Percentiles rank a stretch among this genome's conserved stretches.
phyloP scores from a whole-genome alignment of 768 basidiomycete species.

The Trichaptum fuscoviolaceum region DNA sequence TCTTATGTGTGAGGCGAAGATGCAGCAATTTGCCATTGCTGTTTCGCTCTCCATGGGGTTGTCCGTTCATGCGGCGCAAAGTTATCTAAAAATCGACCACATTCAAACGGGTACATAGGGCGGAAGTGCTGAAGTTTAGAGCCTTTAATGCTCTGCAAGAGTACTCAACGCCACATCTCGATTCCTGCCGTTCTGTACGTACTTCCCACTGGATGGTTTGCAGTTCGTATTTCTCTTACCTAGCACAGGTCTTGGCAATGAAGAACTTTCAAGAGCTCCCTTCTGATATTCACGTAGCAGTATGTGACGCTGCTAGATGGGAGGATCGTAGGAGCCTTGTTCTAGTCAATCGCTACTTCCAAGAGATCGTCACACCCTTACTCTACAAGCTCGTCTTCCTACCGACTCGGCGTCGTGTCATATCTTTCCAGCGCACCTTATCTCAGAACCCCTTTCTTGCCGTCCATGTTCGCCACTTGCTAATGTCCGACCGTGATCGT shows the following conservation, averaged over 20 bases:
- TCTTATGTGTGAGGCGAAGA: not conserved
- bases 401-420: not conserved
- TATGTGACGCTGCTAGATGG: not conserved
- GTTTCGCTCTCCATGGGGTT: not conserved
- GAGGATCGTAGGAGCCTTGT: not conserved
- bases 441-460: not conserved
- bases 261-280: not conserved
- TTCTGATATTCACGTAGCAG: not conserved
- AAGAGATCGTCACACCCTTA: not conserved
- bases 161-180: not conserved
- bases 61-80: not conserved
- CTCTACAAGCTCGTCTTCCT: conserved; percentile 1
- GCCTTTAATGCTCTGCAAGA: not conserved
- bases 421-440: not conserved
- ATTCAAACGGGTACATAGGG: not conserved
- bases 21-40: not conserved
- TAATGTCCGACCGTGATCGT: not conserved
- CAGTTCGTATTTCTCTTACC: not conserved
- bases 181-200: not conserved
- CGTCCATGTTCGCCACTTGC: not conserved
- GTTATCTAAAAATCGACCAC: not conserved
- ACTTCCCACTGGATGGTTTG: not conserved
- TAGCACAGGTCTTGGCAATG: not conserved
- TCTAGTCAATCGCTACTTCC: not conserved
- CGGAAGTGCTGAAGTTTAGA: not conserved